Evolutionary conservation across 1,284 basidiomycete species (phyloP).

Genomic region (Waitea zeae): DNA sequence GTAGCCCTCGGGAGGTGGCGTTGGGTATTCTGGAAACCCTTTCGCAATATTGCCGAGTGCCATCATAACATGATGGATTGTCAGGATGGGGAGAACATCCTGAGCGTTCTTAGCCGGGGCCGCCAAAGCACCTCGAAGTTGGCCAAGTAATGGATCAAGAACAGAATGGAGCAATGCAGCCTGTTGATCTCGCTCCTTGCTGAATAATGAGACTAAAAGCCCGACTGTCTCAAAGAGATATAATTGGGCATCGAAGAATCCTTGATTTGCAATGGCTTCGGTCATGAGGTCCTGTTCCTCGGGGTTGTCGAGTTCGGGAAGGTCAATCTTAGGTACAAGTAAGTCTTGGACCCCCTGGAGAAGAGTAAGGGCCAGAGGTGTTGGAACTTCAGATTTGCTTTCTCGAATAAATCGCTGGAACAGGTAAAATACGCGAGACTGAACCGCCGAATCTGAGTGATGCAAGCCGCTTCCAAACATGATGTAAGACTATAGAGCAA

Average conservation of each 20-base stretch:
- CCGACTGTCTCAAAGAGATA: slow-evolving; percentile 93
- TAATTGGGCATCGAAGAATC: slow-evolving; percentile 79
- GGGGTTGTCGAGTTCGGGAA: slow-evolving; percentile 46
- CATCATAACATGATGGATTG: slow-evolving; percentile 92
- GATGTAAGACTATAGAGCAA: neutral
- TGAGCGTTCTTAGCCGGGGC: slow-evolving; percentile 30
- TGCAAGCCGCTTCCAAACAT: slow-evolving; percentile 65
- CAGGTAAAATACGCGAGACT: slow-evolving; percentile 80
- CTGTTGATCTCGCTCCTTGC: slow-evolving; percentile 54
- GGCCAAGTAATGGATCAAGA: slow-evolving; percentile 68
- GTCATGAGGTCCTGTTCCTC: slow-evolving; percentile 51
- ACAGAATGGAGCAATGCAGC: slow-evolving; percentile 59
- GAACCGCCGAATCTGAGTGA: slow-evolving; percentile 53
- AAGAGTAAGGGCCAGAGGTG: slow-evolving; percentile 54
- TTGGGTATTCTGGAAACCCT: slow-evolving; percentile 86
- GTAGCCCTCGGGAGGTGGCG: slow-evolving; percentile 38
- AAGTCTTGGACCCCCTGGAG: slow-evolving; percentile 63
- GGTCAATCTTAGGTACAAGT: slow-evolving; percentile 42
- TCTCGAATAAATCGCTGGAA: slow-evolving; percentile 91
- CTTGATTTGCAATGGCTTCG: slow-evolving; percentile 65
- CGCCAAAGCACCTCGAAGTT: slow-evolving; percentile 56
- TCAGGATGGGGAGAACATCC: slow-evolving; percentile 64
- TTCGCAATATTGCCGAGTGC: slow-evolving; percentile 91
- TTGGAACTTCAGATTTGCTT: slow-evolving; percentile 62
- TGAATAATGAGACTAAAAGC: slow-evolving; percentile 65